Evolutionary conservation across 768 basidiomycete genomes (phyloP), one percentile per base, ranked within the genome.

Genomic region (Lentinula aciculospora): DNA sequence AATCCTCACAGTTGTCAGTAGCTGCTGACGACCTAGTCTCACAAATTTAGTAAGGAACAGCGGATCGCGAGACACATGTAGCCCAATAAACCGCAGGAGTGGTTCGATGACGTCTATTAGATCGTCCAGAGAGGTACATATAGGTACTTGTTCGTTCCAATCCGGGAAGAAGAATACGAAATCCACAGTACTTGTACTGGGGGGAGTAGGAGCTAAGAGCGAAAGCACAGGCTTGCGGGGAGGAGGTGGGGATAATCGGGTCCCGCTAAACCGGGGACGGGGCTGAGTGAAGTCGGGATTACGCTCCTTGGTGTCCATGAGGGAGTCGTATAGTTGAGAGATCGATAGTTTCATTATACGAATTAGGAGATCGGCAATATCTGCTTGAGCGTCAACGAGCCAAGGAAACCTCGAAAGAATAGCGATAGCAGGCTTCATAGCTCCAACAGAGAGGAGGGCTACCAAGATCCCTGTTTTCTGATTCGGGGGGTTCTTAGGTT

Each of bases 101-200:
- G 92, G 89, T 61, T 93, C 85, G 27, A 92, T 78, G 44, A 94
- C 82, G 64, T 84, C 79, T 58, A 82, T 74, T 34, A 97, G 68
- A 64, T 96, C 94, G 42, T 49, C 47, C 21, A 44, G 23, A 25
- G 42, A 21, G 42, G 74, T 71, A 66, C 88, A 88, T 29, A 84
- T 63, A 4, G 90, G 91, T 29, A 95, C 74, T 49, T 80, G 78
- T 45, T 87, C 81, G 13, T 72, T 69, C 94, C 94, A 98, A 57
- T 85, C 77, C 12, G 92, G 89, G 69, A 87, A 96, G 79, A 97
- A 98, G 77, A 92, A 97, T 4, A 92, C 81, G 64, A 92, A 96
- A 51, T 88, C 84, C n/a, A 79, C 80, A 3, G 76, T 79, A 55
- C 74, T 81, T 21, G 92, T 94, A 63, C 83, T 80, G 0, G 91